A percentile compares a stretch with the other conserved stretches of the same genome.
Evolutionary conservation across 164 flowering plant species (phyloP).

Genomic region (Santalum album): DNA sequence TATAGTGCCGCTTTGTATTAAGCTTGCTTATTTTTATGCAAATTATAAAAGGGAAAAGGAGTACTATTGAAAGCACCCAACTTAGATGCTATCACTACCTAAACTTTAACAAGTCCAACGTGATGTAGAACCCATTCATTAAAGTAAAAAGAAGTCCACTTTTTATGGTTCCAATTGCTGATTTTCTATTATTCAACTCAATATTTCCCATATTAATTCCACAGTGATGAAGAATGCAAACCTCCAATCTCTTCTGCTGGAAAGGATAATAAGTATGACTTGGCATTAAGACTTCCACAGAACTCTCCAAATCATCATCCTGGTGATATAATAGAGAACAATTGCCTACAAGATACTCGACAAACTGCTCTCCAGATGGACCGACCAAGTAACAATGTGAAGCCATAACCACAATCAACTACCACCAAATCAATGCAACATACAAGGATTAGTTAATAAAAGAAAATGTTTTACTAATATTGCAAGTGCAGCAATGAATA

Average conservation of each 20-base stretch:
- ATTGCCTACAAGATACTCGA: conserved; percentile 85
- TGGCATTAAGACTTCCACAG: conserved; percentile 31
- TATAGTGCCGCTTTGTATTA: too few species aligned
- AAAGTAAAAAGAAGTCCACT: too few species aligned
- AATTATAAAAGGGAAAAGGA: too few species aligned
- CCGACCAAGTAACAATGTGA: conserved; percentile 96
- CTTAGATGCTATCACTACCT: too few species aligned
- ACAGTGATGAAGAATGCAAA: conserved; percentile 9
- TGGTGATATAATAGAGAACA: conserved; percentile 61
- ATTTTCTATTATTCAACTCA: too few species aligned
- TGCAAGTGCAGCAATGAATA: not conserved
- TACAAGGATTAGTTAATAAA: not conserved
- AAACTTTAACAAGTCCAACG: too few species aligned
- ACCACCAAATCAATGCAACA: conserved; percentile 22
- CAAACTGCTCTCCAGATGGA: conserved; percentile 77
- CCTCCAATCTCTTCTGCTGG: conserved; percentile 41
- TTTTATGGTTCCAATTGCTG: too few species aligned
- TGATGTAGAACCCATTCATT: too few species aligned
- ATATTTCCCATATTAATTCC: not conserved
- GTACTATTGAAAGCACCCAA: too few species aligned
- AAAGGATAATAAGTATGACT: conserved; percentile 22
- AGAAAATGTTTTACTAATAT: not conserved
- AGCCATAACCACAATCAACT: conserved; percentile 98
- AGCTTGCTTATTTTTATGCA: too few species aligned
- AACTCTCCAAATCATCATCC: conserved; percentile 24